Evolutionary conservation across 148 eudicot genomes (phyloP).

Genomic region (Vaccinium macrocarpon): DNA sequence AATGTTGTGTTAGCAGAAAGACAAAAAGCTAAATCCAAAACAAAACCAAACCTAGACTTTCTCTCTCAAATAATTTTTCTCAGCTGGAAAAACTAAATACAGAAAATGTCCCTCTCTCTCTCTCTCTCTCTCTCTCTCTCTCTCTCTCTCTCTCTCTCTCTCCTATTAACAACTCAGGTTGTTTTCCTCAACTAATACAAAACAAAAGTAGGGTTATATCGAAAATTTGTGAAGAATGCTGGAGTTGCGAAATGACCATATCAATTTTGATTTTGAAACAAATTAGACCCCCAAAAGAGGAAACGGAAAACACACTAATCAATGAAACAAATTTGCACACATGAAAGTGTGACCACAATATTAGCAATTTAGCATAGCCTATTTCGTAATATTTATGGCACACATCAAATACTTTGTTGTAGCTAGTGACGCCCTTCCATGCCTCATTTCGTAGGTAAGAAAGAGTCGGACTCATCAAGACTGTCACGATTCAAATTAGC

Average conservation of each 20-base stretch:
- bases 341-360: too few relatives aligned
- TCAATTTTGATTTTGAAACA: neutral
- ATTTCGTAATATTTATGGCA: too few relatives aligned
- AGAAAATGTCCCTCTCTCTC: neutral
- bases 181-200: constrained; percentile 7
- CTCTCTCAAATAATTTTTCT: constrained; percentile 19
- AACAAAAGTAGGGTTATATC: neutral
- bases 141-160: neutral
- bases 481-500: neutral
- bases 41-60: neutral
- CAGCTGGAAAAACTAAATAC: constrained; percentile 2
- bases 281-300: neutral
- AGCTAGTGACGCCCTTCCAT: neutral
- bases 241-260: neutral
- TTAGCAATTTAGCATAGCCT: too few relatives aligned
- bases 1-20: constrained; percentile 20
- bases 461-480: neutral
- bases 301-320: too few relatives aligned
- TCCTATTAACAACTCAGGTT: neutral
- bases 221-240: neutral
- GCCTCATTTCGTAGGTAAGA: neutral
- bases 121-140: neutral
- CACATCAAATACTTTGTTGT: too few relatives aligned
- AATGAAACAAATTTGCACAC: too few relatives aligned
- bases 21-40: constrained; percentile 16